These are phyloP conservation scores for Pelargonium citronellum DNA, from an alignment of 441 rosid species.

Conservation along the genomic window DNA sequence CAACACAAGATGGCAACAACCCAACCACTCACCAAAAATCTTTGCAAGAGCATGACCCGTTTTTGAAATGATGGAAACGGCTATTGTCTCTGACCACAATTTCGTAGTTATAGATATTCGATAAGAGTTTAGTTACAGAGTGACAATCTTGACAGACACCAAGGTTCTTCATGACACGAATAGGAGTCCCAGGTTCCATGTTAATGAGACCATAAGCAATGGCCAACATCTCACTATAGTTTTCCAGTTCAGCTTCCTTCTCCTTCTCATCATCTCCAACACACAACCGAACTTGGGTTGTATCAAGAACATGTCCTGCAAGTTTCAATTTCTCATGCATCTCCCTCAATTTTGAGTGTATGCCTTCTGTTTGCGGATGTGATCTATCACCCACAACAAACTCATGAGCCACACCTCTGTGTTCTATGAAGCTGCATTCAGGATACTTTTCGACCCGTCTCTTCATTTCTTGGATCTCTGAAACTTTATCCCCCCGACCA, in stretches of 20 bases:
- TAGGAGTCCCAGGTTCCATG: constrained; percentile 29
- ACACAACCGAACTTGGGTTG: constrained; percentile 36
- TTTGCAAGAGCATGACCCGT: constrained; percentile 51
- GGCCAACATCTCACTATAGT: constrained; percentile 54
- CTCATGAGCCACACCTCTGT: constrained; percentile 35
- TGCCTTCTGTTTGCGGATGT: constrained; percentile 32
- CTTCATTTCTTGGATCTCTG: constrained; percentile 42
- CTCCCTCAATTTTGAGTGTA: constrained; percentile 37
- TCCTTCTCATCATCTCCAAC: constrained; percentile 35
- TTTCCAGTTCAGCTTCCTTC: constrained; percentile 44
- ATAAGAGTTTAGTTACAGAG: constrained; percentile 41
- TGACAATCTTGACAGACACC: constrained; percentile 51
- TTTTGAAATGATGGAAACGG: constrained; percentile 52
- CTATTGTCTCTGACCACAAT: constrained; percentile 53
- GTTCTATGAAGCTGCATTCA: constrained; percentile 49
- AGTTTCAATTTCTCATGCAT: constrained; percentile 36
- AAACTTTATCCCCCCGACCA: constrained; percentile 41
- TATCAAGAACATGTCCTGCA: constrained; percentile 42
- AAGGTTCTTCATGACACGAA: constrained; percentile 47
- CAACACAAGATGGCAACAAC: background rate
- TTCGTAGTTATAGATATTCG: constrained; percentile 37
- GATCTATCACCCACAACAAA: constrained; percentile 45
- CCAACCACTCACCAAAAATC: constrained; percentile 43
- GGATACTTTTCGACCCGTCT: constrained; percentile 42
- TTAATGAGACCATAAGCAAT: constrained; percentile 47